phyloP scores from a whole-genome alignment of 495 filamentous ascomycete species.

The Lophiotrema nucula region DNA sequence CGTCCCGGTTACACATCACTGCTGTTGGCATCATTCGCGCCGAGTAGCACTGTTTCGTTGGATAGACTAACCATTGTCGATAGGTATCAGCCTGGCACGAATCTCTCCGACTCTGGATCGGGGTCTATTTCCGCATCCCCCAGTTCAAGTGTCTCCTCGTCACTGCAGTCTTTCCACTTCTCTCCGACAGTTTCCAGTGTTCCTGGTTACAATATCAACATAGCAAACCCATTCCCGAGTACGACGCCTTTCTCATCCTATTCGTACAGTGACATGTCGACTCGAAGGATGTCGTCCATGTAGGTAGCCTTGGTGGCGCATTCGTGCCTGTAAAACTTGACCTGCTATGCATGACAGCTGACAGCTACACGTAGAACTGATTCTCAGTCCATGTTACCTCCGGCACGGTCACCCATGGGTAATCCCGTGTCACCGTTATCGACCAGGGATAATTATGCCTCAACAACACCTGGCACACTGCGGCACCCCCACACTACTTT shows the following conservation, averaged over 20 bases:
- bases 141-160: conserved; percentile 39
- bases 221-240: conserved; percentile 35
- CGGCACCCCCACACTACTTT: conserved; percentile 28
- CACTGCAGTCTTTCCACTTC: conserved; percentile 34
- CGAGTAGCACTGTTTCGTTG: conserved; percentile 30
- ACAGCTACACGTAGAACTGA: conserved; percentile 38
- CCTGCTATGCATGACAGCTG: conserved; percentile 35
- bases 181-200: conserved; percentile 17
- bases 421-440: conserved; percentile 36
- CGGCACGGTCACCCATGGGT: conserved; percentile 32
- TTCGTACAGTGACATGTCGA: conserved; percentile 34
- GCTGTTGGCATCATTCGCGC: conserved; percentile 24
- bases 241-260: conserved; percentile 24
- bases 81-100: conserved; percentile 36
- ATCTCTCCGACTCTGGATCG: conserved; percentile 39
- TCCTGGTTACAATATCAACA: too few species aligned
- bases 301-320: conserved; percentile 38
- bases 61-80: conserved; percentile 31
- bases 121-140: conserved; percentile 43
- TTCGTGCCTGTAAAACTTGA: conserved; percentile 32
- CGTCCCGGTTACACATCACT: conserved; percentile 37
- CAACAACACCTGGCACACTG: conserved; percentile 30
- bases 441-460: conserved; percentile 36
- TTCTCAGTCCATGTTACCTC: conserved; percentile 36
- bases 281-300: conserved; percentile 34